Percentiles rank a stretch among this genome's conserved stretches.
Conservation (phyloP, 2,329 filamentous ascomycete species). For the Colletotrichum simmondsii region DNA sequence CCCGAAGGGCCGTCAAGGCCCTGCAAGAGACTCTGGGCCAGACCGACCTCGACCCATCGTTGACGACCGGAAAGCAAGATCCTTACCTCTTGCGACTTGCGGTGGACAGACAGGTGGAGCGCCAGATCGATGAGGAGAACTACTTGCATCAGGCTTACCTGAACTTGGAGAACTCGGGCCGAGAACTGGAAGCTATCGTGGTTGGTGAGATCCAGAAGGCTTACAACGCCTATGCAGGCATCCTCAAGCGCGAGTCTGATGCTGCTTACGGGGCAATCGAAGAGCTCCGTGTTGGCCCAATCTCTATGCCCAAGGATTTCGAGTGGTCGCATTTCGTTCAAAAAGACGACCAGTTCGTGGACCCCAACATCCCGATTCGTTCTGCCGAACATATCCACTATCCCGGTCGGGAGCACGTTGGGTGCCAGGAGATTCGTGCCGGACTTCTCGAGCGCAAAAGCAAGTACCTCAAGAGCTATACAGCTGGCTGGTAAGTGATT, state of each 20-base stretch:
- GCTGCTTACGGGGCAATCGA: slow-evolving; percentile 82
- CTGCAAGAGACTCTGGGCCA: slow-evolving; percentile 86
- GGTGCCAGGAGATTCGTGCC: slow-evolving; percentile 84
- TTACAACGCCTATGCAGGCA: slow-evolving; percentile 92
- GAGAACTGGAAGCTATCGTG: slow-evolving; percentile 95
- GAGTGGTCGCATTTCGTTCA: slow-evolving; percentile 91
- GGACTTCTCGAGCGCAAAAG: slow-evolving; percentile 97
- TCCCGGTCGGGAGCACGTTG: slow-evolving; percentile 87
- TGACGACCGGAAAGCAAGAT: slow-evolving; percentile 86
- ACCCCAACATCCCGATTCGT: slow-evolving; percentile 83
- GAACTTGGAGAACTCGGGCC: slow-evolving; percentile 92
- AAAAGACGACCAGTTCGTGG: slow-evolving; percentile 85
- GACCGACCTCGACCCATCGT: slow-evolving; percentile 80
- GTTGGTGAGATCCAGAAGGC: slow-evolving; percentile 98
- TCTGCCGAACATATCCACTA: slow-evolving; percentile 87
- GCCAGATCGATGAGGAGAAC: slow-evolving; percentile 96
- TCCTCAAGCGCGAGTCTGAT: slow-evolving; percentile 91
- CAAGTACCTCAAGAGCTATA: slow-evolving; percentile 98
- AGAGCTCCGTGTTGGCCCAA: slow-evolving; percentile 83
- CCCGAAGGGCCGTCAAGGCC: slow-evolving; percentile 80
- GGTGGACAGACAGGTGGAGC: slow-evolving; percentile 91
- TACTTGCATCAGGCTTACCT: slow-evolving; percentile 95
- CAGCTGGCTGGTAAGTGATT: slow-evolving; percentile 84
- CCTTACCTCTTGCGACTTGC: slow-evolving; percentile 87
- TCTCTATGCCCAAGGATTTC: slow-evolving; percentile 92